Base-by-base conservation (phyloP, 2,329 filamentous ascomycete species). In the Calonectria henricotiae region DNA sequence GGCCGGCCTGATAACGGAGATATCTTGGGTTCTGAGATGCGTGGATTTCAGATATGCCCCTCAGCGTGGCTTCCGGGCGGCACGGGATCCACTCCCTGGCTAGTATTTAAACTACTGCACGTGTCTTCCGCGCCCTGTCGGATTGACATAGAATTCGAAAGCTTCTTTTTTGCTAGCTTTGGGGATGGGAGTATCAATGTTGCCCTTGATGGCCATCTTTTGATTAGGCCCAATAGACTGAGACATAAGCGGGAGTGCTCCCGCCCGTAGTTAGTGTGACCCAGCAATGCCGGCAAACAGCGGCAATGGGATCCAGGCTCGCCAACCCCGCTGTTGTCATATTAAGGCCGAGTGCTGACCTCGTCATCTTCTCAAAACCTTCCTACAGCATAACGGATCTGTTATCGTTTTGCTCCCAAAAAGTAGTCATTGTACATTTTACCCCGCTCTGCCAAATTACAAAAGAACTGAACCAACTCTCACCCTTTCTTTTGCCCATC, bases 21-120 rank as follows among this genome's bases (percentile, higher is more conserved):
- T 58, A 58, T 58, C 51, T 39, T 39, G 51, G 51, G 13, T 32
- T 58, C 43, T 58, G 51, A 58, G 51, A 58, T 58, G 39, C 35
- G 51, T 37, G 20, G 20, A 37, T 25, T 39, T 25, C 32, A 58
- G n/a, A 55, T n/a, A 39, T 7, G 13, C 51, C 32, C 23, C 51
- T 39, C 20, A 25, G 23, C 3, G 47, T 58, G 32, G 20, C 20
- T 39, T 39, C 23, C 9, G 35, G 32, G 51, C 20, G 12, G 32
- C 23, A 30, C 23, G 20, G 51, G 51, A 58, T 58, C 51, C 51
- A 58, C 51, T 58, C 32, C 20, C 15, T 11, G 30, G 17, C 20
- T 17, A 27, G 11, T 58, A 58, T 58, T 25, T 58, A 58, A 58
- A 58, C 51, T 58, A 58, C 51, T 58, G 35, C 35, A 39, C 51